Conservation (phyloP, 1,139 yeast species). For the Saccharomycopsis hybrid region DNA sequence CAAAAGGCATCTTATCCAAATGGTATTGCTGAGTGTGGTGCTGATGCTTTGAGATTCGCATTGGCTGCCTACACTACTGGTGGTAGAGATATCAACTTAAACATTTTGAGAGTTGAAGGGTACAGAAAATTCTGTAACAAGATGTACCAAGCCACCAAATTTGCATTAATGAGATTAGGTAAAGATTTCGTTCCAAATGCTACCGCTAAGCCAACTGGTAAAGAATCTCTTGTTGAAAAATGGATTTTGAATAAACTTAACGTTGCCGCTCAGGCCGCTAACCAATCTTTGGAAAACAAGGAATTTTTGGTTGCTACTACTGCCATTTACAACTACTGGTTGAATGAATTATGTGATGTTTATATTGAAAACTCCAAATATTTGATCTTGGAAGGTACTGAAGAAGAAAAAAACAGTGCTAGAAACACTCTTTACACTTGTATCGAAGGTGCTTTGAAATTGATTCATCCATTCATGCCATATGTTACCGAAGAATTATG, state of each 20-base stretch:
- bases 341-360: constrained; percentile 90
- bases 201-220: constrained; percentile 54
- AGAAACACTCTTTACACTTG: constrained; percentile 90
- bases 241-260: constrained; percentile 92
- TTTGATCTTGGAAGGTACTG: constrained; percentile 85
- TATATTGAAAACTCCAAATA: constrained; percentile 96
- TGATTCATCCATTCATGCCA: constrained; percentile 99
- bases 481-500: constrained; percentile 95
- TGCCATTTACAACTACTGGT: constrained; percentile 89
- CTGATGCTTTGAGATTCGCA: constrained; percentile 97
- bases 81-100: constrained; percentile 96
- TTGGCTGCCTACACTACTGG: constrained; percentile 98
- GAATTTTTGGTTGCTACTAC: constrained; percentile 87
- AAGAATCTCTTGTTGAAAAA: constrained; percentile 88
- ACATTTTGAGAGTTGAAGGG: constrained; percentile 95
- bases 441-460: constrained; percentile 82
- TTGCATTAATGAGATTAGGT: constrained; percentile 89
- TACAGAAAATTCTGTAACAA: constrained; percentile 99
- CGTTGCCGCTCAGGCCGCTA: constrained; percentile 57
- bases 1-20: constrained; percentile 88
- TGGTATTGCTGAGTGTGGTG: constrained; percentile 99
- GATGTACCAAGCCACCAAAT: constrained; percentile 97
- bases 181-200: constrained; percentile 80
- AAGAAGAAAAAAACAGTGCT: constrained; percentile 78
- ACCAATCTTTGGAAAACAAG: constrained; percentile 67